Evolutionary conservation across 225 moss, liverwort and hornwort species (phyloP).

Genomic region (Straminergon stramineum): DNA sequence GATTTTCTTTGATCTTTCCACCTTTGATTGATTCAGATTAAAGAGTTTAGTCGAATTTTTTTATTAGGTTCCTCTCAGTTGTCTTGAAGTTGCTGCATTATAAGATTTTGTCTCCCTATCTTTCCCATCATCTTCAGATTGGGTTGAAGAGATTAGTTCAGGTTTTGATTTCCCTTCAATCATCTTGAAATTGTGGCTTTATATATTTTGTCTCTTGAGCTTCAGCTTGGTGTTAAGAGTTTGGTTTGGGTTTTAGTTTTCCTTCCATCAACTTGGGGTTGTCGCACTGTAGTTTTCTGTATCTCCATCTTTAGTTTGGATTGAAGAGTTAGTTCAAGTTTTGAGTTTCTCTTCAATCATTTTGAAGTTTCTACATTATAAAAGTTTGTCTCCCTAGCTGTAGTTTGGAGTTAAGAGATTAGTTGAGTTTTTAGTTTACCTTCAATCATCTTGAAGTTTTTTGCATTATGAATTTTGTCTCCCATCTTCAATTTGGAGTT

Average conservation of each 20-base stretch:
- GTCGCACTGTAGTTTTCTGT: neutral
- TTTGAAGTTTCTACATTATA: neutral
- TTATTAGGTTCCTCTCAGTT: neutral
- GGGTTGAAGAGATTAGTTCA: neutral
- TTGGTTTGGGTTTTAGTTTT: neutral
- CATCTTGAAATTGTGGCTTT: neutral
- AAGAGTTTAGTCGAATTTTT: neutral
- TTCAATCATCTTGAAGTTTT: neutral
- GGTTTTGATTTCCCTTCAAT: neutral
- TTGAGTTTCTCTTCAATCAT: neutral
- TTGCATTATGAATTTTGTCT: neutral
- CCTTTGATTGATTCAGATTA: neutral
- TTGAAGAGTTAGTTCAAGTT: neutral
- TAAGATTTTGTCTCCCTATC: neutral
- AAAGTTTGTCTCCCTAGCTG: neutral
- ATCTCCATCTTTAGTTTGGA: neutral
- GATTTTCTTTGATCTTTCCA: neutral
- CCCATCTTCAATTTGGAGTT: neutral
- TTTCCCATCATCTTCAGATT: neutral
- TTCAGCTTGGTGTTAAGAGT: too few relatives aligned
- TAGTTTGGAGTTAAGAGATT: neutral
- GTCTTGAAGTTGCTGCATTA: neutral
- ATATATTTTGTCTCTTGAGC: neutral
- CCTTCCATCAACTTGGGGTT: neutral
- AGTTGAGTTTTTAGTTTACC: neutral